Conservation (phyloP, 768 basidiomycete genomes). For the Tricholoma flavovirens region DNA sequence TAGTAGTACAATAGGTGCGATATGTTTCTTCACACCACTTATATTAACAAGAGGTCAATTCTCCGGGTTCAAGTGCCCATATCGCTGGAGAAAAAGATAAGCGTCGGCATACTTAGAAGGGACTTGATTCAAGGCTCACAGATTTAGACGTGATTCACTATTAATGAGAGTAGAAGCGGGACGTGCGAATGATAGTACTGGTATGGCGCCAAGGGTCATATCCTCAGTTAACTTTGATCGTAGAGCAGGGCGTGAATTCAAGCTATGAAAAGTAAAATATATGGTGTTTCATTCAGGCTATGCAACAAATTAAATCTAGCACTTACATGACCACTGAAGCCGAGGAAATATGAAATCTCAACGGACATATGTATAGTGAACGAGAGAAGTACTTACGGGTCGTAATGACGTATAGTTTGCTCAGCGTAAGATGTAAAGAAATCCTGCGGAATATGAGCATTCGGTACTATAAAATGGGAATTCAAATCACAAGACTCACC, state of each 20-base stretch:
- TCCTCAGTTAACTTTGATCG: background rate
- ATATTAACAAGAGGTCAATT: too few species aligned
- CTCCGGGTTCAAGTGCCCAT: too few species aligned
- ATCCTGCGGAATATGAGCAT: background rate
- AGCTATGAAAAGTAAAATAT: background rate
- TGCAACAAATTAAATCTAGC: background rate
- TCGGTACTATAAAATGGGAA: background rate
- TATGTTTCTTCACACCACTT: too few species aligned
- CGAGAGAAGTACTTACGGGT: background rate
- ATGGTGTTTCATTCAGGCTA: background rate
- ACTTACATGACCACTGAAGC: background rate
- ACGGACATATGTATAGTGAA: too few species aligned
- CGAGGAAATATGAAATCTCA: too few species aligned
- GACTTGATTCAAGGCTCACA: too few species aligned
- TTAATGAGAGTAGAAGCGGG: too few species aligned
- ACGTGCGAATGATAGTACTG: background rate
- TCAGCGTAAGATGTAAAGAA: background rate
- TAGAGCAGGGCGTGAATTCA: background rate
- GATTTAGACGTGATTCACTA: too few species aligned
- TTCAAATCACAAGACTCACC: background rate
- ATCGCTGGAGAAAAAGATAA: too few species aligned
- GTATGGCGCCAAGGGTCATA: background rate
- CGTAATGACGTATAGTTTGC: constrained; percentile 4
- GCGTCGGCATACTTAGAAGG: too few species aligned
- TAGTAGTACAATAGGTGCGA: too few species aligned